Evolutionary conservation across 2,329 filamentous ascomycete species (phyloP).

Genomic region (Monilinia laxa): DNA sequence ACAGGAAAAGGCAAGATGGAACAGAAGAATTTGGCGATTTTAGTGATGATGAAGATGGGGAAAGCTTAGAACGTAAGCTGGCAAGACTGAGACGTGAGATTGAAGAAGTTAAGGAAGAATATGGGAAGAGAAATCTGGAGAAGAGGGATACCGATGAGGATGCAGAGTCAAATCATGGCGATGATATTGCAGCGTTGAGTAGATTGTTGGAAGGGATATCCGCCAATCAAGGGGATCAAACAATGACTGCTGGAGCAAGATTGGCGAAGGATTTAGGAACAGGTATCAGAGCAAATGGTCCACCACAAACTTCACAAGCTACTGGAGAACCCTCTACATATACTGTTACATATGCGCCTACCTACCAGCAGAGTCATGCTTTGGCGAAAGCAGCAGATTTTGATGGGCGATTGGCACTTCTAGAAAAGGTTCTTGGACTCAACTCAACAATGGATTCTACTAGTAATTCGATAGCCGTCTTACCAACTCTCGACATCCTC

Average conservation of each 20-base stretch:
- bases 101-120: conserved; percentile 64
- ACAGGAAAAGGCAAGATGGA: conserved; percentile 61
- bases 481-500: conserved; percentile 78
- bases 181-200: conserved; percentile 67
- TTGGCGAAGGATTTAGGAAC: conserved; percentile 37
- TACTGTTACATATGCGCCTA: conserved; percentile 63
- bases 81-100: conserved; percentile 81
- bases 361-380: conserved; percentile 66
- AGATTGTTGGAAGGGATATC: conserved; percentile 68
- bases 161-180: conserved; percentile 44
- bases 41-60: conserved; percentile 74
- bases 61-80: conserved; percentile 75
- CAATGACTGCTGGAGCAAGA: conserved; percentile 30
- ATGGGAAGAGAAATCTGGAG: conserved; percentile 53
- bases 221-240: conserved; percentile 29
- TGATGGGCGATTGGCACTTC: conserved; percentile 71
- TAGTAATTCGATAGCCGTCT: conserved; percentile 64
- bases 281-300: conserved; percentile 36
- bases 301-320: conserved; percentile 31
- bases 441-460: conserved; percentile 64
- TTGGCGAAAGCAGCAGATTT: conserved; percentile 84
- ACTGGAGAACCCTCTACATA: conserved; percentile 51
- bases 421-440: conserved; percentile 82
- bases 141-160: conserved; percentile 44
- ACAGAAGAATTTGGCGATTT: conserved; percentile 70